phyloP scores from a whole-genome alignment of 179 eudicot species.

The Carnegiea gigantea region DNA sequence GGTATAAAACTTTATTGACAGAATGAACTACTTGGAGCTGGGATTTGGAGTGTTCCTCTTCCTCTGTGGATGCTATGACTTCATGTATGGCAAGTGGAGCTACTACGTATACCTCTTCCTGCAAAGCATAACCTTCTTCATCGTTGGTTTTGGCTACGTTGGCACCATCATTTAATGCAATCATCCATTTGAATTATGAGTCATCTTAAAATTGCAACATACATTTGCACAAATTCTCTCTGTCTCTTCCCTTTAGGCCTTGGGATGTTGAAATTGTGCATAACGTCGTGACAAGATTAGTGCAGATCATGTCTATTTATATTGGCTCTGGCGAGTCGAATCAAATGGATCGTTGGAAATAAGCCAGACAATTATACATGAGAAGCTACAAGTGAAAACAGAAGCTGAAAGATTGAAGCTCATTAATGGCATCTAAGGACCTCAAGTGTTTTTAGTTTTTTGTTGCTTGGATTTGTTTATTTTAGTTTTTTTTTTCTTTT shows the following conservation, averaged over 20 bases:
- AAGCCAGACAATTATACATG: constrained; percentile 23
- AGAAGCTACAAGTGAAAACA: constrained; percentile 2
- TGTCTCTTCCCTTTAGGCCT: constrained; percentile 18
- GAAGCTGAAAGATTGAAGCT: background rate
- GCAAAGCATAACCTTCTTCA: constrained; percentile 69
- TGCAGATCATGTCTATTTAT: constrained; percentile 6
- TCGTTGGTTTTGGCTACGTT: constrained; percentile 80
- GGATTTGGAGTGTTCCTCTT: constrained; percentile 77
- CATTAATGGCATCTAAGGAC: constrained; percentile 14
- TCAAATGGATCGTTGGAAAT: constrained; percentile 14
- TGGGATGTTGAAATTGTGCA: constrained; percentile 33
- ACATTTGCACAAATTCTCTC: constrained; percentile 23
- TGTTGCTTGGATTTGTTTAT: constrained; percentile 19
- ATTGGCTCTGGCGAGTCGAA: constrained; percentile 1
- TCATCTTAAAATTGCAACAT: constrained; percentile 3
- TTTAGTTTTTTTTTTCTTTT: constrained; percentile 13
- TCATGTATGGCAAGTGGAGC: constrained; percentile 59
- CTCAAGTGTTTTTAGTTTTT: constrained; percentile 15
- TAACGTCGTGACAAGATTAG: constrained; percentile 10
- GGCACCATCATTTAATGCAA: constrained; percentile 59
- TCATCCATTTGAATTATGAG: background rate
- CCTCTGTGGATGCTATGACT: constrained; percentile 66
- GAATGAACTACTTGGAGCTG: constrained; percentile 68
- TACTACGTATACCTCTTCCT: constrained; percentile 84
- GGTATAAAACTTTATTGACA: constrained; percentile 19